Base-by-base conservation (phyloP, 768 basidiomycete species). In the Chalciporus pseudorubinellus region DNA sequence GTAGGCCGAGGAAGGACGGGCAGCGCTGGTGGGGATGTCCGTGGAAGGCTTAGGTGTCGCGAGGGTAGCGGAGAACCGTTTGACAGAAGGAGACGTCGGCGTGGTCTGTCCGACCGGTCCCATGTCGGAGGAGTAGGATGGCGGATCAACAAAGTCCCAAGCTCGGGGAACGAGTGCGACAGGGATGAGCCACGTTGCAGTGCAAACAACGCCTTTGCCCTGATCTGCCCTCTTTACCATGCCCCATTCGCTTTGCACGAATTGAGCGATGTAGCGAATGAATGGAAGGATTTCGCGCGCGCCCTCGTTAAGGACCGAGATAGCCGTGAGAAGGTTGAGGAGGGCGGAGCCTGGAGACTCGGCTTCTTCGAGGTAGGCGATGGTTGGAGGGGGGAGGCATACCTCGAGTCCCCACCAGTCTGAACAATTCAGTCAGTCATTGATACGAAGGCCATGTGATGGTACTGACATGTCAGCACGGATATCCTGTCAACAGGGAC, bases 401-500 rank as follows among this genome's bases (percentile, higher is more conserved):
- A 93, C 49, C 63, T 95, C 92, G 12, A 90, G 72, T 13, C 92
- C 92, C 92, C 92, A 95, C 92, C 92, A 93, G 67, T 92, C 90
- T 92, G 55, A 39, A 39, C 13, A 49, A 43, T 34, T 31, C 18
- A 2, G 47, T 65, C 50, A 59, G 54, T 19, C 39, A 0, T 28
- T 40, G 28, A 6, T 54, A 26, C 3, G 31, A 7, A 22, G 21
- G 39, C 19, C 1, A 48, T 48, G 34, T 38, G 41, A 39, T 41
- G n/a, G 28, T 8, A 69, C 86, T 64, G 65, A 91, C 89, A 92
- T 13, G 89, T 90, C 22, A 92, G 70, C 20, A 87, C 77, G 11
- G 87, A 89, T 65, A 92, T 79, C 43, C 90, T 76, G 63, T 92
- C 90, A 0, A 74, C 79, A 1, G 90, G 91, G 3, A 87, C 89